Evolutionary conservation across 1,139 yeast species (phyloP), one percentile per base, ranked within the genome.

Genomic region (Saccharomyces hybrid): DNA sequence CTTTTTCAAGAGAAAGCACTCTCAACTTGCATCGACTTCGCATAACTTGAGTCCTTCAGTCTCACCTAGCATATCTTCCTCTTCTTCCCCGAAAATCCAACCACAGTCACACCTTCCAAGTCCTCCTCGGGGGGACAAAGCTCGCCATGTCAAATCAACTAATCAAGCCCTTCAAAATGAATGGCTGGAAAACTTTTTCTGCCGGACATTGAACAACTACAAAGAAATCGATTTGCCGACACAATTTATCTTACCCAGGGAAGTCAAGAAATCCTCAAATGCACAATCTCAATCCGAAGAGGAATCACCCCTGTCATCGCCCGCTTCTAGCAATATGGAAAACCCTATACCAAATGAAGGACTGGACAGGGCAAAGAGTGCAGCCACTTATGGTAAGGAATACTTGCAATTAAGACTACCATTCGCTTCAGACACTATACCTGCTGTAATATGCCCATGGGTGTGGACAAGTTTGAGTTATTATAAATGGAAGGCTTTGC

Each of bases 401-500:
- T 59, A 56, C 47, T 41, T 63, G 26, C 60, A 62, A 52, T 49
- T 66, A 16, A 56, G 55, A 38, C 54, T 68, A 38, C 71, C 71
- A 1, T 64, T 68, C 46, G 53, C 57, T 23, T 57, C 59, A 16
- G 56, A 63, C 51, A 59, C 65, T 3, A 54, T 67, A 2, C 71
- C 71, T 2, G 59, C 63, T 7, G 57, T 66, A 3, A 59, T 59
- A 41, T 63, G 67, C 38, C 70, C 71, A 0, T 61, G 66, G 57
- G 48, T 68, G 11, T 67, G 70, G 70, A 54, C 61, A 30, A 52
- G 53, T 9, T 50, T 67, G 31, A 54, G 66, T 26, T 58, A 61
- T 47, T 61, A 60, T 9, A 65, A 62, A 49, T 68, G 71, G 71
- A 59, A 56, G 44, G 53, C 59, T 9, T 49, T 68, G n/a, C 50